Evolutionary conservation across 1,139 yeast genomes (phyloP), one percentile per base, ranked within the genome.

Genomic region (Hyphopichia fennica): DNA sequence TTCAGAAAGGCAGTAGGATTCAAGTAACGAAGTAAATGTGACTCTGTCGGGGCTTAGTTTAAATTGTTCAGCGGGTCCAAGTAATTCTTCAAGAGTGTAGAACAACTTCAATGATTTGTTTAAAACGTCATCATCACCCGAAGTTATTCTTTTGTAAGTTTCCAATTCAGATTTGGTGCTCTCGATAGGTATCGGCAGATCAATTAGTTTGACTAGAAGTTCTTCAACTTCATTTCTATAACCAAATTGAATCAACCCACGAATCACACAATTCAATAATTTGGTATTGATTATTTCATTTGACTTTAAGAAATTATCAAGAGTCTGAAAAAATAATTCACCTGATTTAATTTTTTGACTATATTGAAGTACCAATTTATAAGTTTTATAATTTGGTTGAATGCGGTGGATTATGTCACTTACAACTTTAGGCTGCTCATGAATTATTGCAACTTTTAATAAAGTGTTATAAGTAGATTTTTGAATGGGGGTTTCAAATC

Each of bases 41-140:
- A 48, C 49, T 35, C 63, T 61, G 14, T 58, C 60, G 0, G 72
- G 67, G 2, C 50, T 43, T 3, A 63, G 35, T 23, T 43, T 39
- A 28, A 50, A 53, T 17, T n/a, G 32, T 11, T 29, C 11, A 5
- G 13, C 4, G 11, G 28, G 8, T 5, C 13, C 13, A 4, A 14
- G 43, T 51, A 80, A 72, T 23, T 68, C 62, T 15, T 42, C 44
- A 22, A 65, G 40, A 23, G 48, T 52, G 18, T 57, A 60, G 37
- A 53, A 58, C 16, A 54, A 48, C 15, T 41, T 40, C 14, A 61
- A 38, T 41, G 59, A 48, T 19, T 50, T 47, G 6, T 52, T 46
- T 39, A 62, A 53, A 3, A 41, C 18, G 8, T 31, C 19, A 19
- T 50, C 51, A 34, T 59, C 61, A 18, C 56, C 57, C 0, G 57